phyloP scores from a whole-genome alignment of 371 early-diverging fungal species.

The Syncephalis fuscata region DNA sequence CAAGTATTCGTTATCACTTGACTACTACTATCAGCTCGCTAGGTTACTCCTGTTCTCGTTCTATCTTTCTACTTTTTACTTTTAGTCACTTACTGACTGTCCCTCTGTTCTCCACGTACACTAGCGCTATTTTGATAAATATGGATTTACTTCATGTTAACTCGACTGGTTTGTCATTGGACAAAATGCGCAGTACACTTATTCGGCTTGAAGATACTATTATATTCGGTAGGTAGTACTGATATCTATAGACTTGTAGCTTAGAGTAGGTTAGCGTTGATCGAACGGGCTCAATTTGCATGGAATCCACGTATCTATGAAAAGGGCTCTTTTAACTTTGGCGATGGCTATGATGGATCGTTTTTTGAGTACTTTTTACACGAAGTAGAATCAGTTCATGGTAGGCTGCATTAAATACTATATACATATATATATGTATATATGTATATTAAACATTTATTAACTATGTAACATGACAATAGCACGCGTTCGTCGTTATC shows the following conservation, averaged over 20 bases:
- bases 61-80: no score
- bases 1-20: background rate
- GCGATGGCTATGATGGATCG: slow-evolving; percentile 40
- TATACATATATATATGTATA: background rate
- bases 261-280: slow-evolving; percentile 18
- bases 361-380: slow-evolving; percentile 80
- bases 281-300: slow-evolving; percentile 86
- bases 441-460: no score
- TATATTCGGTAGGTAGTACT: slow-evolving; percentile 75
- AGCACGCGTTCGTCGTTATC: slow-evolving; percentile 79
- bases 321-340: slow-evolving; percentile 40
- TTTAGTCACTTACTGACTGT: no score
- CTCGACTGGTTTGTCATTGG: slow-evolving; percentile 13
- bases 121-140: no score
- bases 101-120: no score
- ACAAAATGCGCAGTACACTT: slow-evolving; percentile 50
- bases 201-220: slow-evolving; percentile 88
- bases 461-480: slow-evolving; percentile 1
- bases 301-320: slow-evolving; percentile 62
- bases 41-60: no score
- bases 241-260: background rate
- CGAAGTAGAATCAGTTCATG: slow-evolving; percentile 84
- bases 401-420: slow-evolving; percentile 27
- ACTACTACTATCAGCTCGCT: no score
- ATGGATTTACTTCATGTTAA: slow-evolving; percentile 5